Percentiles rank a stretch among this genome's conserved stretches.
Conservation (phyloP, 371 early-diverging fungal genomes). For the Mucor plumbeus region DNA sequence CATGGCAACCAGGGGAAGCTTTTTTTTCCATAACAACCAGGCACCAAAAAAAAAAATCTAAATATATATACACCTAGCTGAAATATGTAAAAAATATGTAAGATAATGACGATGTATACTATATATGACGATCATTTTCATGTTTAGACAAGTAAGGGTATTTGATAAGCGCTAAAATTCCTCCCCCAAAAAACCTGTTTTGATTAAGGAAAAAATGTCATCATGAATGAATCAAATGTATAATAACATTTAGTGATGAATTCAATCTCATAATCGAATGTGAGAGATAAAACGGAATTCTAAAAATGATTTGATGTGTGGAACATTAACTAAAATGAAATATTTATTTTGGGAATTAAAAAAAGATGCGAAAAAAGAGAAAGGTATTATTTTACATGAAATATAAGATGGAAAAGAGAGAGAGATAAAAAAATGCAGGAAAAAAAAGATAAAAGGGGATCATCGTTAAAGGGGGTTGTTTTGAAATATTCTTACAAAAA, state of each 20-base stretch:
- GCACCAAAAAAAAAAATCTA: not conserved
- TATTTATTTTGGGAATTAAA: constrained; percentile 5
- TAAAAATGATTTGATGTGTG: constrained; percentile 9
- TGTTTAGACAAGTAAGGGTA: not conserved
- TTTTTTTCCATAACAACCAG: not conserved
- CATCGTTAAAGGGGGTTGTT: constrained; percentile 2
- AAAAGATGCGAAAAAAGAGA: not conserved
- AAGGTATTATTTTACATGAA: constrained; percentile 5
- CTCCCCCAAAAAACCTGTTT: not conserved
- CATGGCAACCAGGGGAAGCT: not conserved
- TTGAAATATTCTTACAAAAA: constrained; percentile 1
- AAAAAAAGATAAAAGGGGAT: constrained; percentile 7
- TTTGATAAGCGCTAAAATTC: constrained; percentile 2
- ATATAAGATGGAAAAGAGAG: not conserved
- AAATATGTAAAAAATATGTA: constrained; percentile 7
- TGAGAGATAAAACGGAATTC: not conserved
- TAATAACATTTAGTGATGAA: not conserved
- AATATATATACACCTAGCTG: not conserved
- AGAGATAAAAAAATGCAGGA: not conserved
- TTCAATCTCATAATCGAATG: not conserved
- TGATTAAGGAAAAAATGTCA: not conserved
- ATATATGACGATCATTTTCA: constrained; percentile 1
- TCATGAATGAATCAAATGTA: not conserved
- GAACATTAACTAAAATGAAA: constrained; percentile 14
- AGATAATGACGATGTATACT: not conserved